Evolutionary conservation across 371 early-diverging fungal species (phyloP).

Genomic region (Chytridium lagenaria): DNA sequence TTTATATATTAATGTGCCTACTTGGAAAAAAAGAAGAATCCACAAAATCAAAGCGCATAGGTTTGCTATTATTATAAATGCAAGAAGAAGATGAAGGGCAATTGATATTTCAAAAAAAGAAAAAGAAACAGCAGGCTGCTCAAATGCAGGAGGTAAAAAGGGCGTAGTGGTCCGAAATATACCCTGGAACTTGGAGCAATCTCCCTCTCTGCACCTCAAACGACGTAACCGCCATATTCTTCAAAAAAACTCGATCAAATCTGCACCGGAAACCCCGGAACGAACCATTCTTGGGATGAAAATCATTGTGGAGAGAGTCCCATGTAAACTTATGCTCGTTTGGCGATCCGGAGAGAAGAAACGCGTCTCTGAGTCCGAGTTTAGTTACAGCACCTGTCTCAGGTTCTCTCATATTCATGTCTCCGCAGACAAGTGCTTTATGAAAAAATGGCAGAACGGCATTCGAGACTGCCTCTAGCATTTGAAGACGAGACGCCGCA

Average conservation of each 20-base stretch:
- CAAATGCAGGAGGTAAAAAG: too few relatives aligned
- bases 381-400: neutral
- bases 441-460: neutral
- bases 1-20: too few relatives aligned
- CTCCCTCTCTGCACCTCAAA: neutral
- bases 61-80: too few relatives aligned
- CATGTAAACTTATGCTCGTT: neutral
- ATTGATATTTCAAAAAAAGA: too few relatives aligned
- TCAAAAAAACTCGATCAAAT: constrained; percentile 15
- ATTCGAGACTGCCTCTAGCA: neutral
- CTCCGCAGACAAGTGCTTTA: neutral
- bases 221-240: neutral
- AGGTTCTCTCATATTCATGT: constrained; percentile 3
- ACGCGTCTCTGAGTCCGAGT: neutral
- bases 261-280: neutral
- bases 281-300: neutral
- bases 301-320: neutral
- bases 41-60: too few relatives aligned
- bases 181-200: neutral
- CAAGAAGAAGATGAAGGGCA: too few relatives aligned
- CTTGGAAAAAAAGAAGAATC: too few relatives aligned
- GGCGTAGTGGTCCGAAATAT: constrained; percentile 4
- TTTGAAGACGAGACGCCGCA: neutral
- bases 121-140: too few relatives aligned
- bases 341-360: neutral